Base-by-base conservation (phyloP, 1,284 basidiomycete genomes). In the Puccinia coronata region DNA sequence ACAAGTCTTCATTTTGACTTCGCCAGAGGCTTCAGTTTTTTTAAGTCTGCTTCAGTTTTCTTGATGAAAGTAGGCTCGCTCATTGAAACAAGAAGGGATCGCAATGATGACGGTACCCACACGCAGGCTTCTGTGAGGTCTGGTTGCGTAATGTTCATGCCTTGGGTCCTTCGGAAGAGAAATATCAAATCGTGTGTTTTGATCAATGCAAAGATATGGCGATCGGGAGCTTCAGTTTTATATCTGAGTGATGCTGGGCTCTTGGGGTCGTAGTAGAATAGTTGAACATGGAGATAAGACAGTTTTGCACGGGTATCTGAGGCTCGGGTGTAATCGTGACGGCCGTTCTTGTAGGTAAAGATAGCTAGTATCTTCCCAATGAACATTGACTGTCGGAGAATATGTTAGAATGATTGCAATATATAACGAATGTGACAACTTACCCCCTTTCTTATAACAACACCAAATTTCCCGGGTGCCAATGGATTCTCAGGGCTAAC, bases 401-500 rank as follows among this genome's bases (percentile, higher is more conserved):
- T 8, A 6, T 31, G 20, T 63, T 20, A 63, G 25, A 8, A 43
- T 16, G 16, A 8, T 6, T 43, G 6, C 8, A 43, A 18, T 39
- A 4, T 34, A 8, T 23, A 39, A 23, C 36, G 2, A 65, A 41
- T 65, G 12, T 31, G 16, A 16, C 6, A 43, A 43, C 43, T 43
- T 43, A 16, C 43, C 43, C 43, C 43, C 16, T 43, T 43, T 63
- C 6, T 31, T 20, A 63, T 63, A 6, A 63, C 63, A 12, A 25
- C 63, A 36, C 16, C 31, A 43, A 39, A 65, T 39, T 65, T 65
- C 23, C 63, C 34, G 34, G 63, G 63, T n/a, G 14, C 39, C 9
- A 65, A n/a, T 23, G 63, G 63, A n/a, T 65, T 65, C 18, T 65
- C 63, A 31, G 36, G 16, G 20, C 41, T n/a, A 8, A 65, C 63